Base-by-base conservation (phyloP, 768 basidiomycete genomes). In the Serendipita vermifera region DNA sequence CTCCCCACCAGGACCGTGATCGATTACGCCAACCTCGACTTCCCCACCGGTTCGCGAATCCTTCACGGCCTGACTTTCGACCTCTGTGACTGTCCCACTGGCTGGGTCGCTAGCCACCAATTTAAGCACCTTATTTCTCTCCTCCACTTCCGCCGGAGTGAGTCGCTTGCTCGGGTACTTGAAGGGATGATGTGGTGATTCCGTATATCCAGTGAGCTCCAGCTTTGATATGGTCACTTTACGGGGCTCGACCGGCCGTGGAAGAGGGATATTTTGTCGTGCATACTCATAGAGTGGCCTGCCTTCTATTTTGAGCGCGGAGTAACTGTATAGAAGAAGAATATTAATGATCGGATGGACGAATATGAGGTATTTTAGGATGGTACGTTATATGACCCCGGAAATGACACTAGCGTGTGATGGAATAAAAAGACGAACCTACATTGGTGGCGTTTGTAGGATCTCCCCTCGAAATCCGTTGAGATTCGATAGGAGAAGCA, bases 231-330 rank as follows among this genome's bases (percentile, higher is more conserved):
- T 81, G 6, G 81, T 89, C 17, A 87, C 85, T 60, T 79, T 76
- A 9, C 96, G 84, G 48, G 83, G 68, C 63, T 92, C 89, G 59
- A 99, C 93, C n/a, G 94, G 87, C 6, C 92, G 82, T 31, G 96
- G 96, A 14, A 99, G 77, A 0, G 93, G 89, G 38, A 84, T 87
- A 5, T 87, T 87, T 64, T 84, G 76, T 2, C 96, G 81, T 17
- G 96, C 96, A 65, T 98, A 99, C 63, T 98, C 93, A 67, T 98
- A 90, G 33, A 98, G 68, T 0, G 90, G 90, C 67, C 79, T 88
- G 1, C 96, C 96, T 61, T 98, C 92, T 93, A 98, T 98, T 69
- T 98, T 98, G 33, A 98, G 75, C 1, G 96, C 96, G 7, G 96
- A 98, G 70, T 93, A 99, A 65, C 94, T 97, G 65, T 27, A 48